A percentile compares a stretch with the other conserved stretches of the same genome.
Evolutionary conservation across 2,329 filamentous ascomycete genomes (phyloP).

Genomic region (Neobulgaria alba): DNA sequence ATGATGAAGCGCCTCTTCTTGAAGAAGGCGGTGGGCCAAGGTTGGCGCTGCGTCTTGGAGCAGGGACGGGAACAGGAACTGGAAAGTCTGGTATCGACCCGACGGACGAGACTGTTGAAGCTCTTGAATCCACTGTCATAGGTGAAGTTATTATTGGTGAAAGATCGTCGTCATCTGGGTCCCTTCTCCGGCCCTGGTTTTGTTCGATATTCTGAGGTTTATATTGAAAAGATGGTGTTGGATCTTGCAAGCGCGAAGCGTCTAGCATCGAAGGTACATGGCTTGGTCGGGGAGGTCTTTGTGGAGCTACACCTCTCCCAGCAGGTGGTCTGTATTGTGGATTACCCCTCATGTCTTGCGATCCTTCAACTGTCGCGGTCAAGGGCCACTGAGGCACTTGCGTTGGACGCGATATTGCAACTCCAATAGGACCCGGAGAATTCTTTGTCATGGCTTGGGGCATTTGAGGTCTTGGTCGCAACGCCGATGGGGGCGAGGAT

Average conservation of each 20-base stretch:
- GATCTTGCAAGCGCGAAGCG: slow-evolving; percentile 45
- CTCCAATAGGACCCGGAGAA: slow-evolving; percentile 21
- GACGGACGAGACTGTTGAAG: slow-evolving; percentile 44
- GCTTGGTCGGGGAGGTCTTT: slow-evolving; percentile 51
- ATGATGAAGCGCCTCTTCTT: slow-evolving; percentile 52
- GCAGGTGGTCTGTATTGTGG: slow-evolving; percentile 42
- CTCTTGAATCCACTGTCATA: slow-evolving; percentile 42
- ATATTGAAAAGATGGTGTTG: slow-evolving; percentile 45
- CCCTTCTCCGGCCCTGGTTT: slow-evolving; percentile 4
- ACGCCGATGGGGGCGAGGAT: slow-evolving; percentile 8
- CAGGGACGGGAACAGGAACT: slow-evolving; percentile 10
- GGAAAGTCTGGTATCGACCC: slow-evolving; percentile 48
- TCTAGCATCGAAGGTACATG: slow-evolving; percentile 51
- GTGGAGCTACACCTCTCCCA: slow-evolving; percentile 44
- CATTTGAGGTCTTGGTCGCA: slow-evolving; percentile 19
- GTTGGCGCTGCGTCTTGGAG: slow-evolving; percentile 39
- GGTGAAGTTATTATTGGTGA: slow-evolving; percentile 35
- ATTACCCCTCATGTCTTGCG: slow-evolving; percentile 8
- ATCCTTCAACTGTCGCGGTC: slow-evolving; percentile 20
- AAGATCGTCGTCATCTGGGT: slow-evolving; percentile 20
- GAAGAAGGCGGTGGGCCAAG: slow-evolving; percentile 53
- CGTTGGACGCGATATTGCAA: slow-evolving; percentile 40
- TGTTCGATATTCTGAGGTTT: slow-evolving; percentile 28
- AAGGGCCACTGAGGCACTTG: slow-evolving; percentile 49
- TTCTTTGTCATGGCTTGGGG: slow-evolving; percentile 14